Conservation (phyloP, 441 rosid genomes). For the Adansonia gregorii region DNA sequence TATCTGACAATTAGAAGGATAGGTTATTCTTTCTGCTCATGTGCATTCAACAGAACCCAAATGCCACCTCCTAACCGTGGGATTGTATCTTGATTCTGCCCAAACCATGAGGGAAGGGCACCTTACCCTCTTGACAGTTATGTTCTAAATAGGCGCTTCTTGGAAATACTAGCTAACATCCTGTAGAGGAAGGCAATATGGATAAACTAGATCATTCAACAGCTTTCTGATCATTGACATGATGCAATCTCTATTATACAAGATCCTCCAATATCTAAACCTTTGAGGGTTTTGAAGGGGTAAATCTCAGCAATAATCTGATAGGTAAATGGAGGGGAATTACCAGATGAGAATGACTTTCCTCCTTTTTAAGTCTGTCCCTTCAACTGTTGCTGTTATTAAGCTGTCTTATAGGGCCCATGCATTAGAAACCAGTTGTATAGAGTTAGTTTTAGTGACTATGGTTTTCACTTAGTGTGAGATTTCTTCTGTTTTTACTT, state of each 20-base stretch:
- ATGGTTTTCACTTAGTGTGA: slow-evolving; percentile 2
- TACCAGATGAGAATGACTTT: not conserved
- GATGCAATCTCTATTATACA: not conserved
- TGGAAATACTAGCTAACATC: slow-evolving; percentile 7
- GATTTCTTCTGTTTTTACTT: slow-evolving; percentile 20
- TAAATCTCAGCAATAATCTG: not conserved
- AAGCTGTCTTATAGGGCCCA: not conserved
- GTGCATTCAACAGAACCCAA: not conserved
- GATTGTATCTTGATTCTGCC: not conserved
- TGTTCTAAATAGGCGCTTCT: not conserved
- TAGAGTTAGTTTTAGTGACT: not conserved
- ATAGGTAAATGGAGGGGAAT: not conserved
- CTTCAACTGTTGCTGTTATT: not conserved
- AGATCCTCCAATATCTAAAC: not conserved
- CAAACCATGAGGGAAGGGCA: not conserved
- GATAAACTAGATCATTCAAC: not conserved
- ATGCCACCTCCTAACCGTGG: not conserved
- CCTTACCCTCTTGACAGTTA: not conserved
- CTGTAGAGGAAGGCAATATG: slow-evolving; percentile 6
- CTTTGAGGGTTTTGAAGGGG: not conserved
- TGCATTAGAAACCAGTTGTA: not conserved
- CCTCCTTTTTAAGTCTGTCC: not conserved
- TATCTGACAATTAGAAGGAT: not conserved
- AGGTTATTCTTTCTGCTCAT: not conserved
- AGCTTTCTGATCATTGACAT: not conserved